These are phyloP conservation scores for Wickerhamomyces bisporus DNA, from an alignment of 805 yeast species.

Conservation along the genomic window DNA sequence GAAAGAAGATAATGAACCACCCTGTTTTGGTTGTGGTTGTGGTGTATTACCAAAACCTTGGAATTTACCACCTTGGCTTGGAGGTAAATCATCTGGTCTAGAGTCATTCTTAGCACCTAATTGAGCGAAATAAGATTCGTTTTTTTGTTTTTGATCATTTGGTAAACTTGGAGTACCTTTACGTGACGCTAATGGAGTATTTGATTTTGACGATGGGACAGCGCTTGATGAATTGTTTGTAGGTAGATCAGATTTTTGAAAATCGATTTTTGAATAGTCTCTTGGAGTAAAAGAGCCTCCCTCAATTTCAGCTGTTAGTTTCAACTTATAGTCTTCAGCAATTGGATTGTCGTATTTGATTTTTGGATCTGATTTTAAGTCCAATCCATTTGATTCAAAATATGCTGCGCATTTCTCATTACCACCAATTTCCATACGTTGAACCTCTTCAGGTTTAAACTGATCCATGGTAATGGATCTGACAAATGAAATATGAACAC, in stretches of 20 bases:
- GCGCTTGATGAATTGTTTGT: conserved; percentile 1
- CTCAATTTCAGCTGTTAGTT: conserved; percentile 68
- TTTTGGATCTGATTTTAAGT: conserved; percentile 55
- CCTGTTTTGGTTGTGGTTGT: conserved; percentile 31
- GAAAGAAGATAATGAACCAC: conserved; percentile 48
- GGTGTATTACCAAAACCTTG: conserved; percentile 89
- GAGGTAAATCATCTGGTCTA: conserved; percentile 77
- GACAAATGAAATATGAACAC: conserved; percentile 95
- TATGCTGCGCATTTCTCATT: conserved; percentile 71
- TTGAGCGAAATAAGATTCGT: conserved; percentile 77
- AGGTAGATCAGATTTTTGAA: conserved; percentile 19
- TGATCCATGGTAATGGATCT: conserved; percentile 98
- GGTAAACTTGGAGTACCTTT: conserved; percentile 33
- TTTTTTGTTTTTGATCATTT: conserved; percentile 39
- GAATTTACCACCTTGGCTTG: conserved; percentile 91
- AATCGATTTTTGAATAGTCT: conserved; percentile 42
- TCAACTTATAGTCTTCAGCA: conserved; percentile 91
- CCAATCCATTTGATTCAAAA: conserved; percentile 69
- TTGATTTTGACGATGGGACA: conserved; percentile 1
- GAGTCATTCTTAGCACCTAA: conserved; percentile 68
- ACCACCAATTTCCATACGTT: conserved; percentile 93
- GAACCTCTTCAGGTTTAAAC: conserved; percentile 87
- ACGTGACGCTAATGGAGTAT: conserved; percentile 34
- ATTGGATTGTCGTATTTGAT: conserved; percentile 81
- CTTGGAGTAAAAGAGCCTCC: conserved; percentile 60